Conservation (phyloP, 176 grass and related monocot genomes). For the Ensete glaucum region DNA sequence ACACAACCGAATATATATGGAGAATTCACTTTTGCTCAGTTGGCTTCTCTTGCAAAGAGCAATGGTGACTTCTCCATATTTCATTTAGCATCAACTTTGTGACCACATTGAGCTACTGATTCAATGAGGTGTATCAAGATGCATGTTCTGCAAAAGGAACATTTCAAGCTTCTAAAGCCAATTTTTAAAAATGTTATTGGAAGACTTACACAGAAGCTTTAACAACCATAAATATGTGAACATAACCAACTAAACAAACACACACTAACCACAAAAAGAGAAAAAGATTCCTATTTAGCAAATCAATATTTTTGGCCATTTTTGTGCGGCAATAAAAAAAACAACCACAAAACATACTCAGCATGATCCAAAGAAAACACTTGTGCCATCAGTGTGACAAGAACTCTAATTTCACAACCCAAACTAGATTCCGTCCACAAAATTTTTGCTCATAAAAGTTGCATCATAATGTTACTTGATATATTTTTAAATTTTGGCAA, state of each 20-base stretch:
- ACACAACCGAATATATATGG: constrained; percentile 32
- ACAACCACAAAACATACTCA: too few species aligned
- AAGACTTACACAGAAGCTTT: neutral
- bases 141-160: constrained; percentile 21
- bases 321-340: too few species aligned
- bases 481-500: neutral
- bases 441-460: too few species aligned
- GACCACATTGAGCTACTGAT: constrained; percentile 45
- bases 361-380: too few species aligned
- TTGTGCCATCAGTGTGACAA: too few species aligned
- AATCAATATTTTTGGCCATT: neutral
- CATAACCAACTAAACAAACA: neutral
- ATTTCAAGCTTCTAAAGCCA: neutral
- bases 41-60: constrained; percentile 33
- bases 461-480: neutral
- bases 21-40: constrained; percentile 22
- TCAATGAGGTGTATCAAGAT: constrained; percentile 85
- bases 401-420: too few species aligned
- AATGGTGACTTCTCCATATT: constrained; percentile 27
- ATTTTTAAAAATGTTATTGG: neutral
- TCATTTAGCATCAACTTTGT: constrained; percentile 60
- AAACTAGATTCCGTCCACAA: too few species aligned
- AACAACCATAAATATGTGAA: neutral
- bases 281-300: neutral
- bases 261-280: neutral